Evolutionary conservation across 768 basidiomycete genomes (phyloP).

Genomic region (Mrakia frigida): DNA sequence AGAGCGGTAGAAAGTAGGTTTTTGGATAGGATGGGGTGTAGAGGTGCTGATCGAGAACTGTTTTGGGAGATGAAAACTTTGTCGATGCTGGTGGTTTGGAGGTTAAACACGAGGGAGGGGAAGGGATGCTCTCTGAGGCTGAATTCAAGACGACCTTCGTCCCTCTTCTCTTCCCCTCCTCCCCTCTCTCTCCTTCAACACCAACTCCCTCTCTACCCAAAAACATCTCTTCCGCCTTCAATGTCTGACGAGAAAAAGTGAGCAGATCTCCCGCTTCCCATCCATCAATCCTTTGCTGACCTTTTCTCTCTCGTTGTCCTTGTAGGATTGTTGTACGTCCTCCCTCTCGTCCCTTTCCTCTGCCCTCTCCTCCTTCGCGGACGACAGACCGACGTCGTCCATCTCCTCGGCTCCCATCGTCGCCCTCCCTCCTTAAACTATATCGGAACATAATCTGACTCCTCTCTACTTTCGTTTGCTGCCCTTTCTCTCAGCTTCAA

Average conservation of each 20-base stretch:
- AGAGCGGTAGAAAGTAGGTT: neutral
- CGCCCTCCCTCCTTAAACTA: neutral
- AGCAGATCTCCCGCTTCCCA: neutral
- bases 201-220: neutral
- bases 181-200: neutral
- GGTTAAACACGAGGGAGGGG: neutral
- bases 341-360: neutral
- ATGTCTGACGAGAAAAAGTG: slow-evolving; percentile 27
- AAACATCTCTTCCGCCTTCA: neutral
- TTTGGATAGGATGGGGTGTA: too few relatives aligned
- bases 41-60: too few relatives aligned
- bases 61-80: too few relatives aligned
- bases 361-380: neutral
- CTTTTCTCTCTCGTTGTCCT: neutral
- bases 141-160: neutral
- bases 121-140: neutral
- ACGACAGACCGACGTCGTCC: neutral
- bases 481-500: slow-evolving; percentile 62
- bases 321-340: slow-evolving; percentile 26
- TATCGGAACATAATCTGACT: neutral
- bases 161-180: neutral
- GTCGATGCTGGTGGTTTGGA: too few relatives aligned
- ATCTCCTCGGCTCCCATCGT: neutral
- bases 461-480: neutral
- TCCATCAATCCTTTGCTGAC: neutral